Percentiles rank a stretch among this genome's conserved stretches.
Evolutionary conservation across 1,284 basidiomycete species (phyloP).

Genomic region (Ceraceosorus guamensis): DNA sequence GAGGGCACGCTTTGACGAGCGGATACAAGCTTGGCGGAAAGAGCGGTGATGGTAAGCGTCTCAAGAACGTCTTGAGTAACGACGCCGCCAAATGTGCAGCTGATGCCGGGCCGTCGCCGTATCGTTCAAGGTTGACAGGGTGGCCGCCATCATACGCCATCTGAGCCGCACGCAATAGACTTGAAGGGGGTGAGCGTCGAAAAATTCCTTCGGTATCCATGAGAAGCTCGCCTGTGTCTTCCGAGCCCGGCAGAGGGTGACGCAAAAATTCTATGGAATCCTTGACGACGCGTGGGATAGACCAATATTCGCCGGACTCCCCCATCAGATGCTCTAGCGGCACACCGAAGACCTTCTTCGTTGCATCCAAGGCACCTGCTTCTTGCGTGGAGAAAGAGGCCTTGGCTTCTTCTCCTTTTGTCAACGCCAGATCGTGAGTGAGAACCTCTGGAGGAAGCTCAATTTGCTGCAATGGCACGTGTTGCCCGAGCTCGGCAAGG

Average conservation of each 20-base stretch:
- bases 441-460: conserved; percentile 74
- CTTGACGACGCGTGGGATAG: conserved; percentile 67
- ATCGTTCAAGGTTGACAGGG: conserved; percentile 65
- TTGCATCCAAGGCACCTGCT: conserved; percentile 57
- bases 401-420: conserved; percentile 57
- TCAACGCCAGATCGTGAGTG: conserved; percentile 49
- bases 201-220: conserved; percentile 70
- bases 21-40: conserved; percentile 65
- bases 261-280: conserved; percentile 65
- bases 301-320: conserved; percentile 64
- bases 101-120: conserved; percentile 57
- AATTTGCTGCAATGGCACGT: conserved; percentile 73
- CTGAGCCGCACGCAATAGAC: conserved; percentile 63
- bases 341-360: conserved; percentile 68
- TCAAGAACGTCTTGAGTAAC: conserved; percentile 72
- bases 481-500: conserved; percentile 64
- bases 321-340: conserved; percentile 74
- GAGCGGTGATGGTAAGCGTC: conserved; percentile 67
- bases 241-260: background rate
- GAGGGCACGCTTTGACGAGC: conserved; percentile 62
- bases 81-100: conserved; percentile 67
- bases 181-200: conserved; percentile 65
- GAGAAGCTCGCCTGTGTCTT: conserved; percentile 29
- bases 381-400: background rate
- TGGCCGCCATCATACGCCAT: conserved; percentile 77